A percentile compares a stretch with the other conserved stretches of the same genome.
Conservation (phyloP, 2,329 filamentous ascomycete species). For the Nectriaceae sp. region DNA sequence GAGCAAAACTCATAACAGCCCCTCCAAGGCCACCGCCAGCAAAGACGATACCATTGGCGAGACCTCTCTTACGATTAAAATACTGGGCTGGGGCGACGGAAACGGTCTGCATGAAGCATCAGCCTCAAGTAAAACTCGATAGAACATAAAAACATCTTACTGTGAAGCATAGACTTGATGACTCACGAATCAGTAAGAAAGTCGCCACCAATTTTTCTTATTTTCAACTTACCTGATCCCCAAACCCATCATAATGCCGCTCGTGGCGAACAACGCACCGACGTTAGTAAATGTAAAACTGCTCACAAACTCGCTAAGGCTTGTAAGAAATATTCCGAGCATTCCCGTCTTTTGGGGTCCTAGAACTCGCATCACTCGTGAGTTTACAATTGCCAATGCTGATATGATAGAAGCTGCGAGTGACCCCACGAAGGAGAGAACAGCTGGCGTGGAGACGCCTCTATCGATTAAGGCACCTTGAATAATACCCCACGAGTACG, state of each 20-base stretch:
- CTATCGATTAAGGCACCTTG: slow-evolving; percentile 57
- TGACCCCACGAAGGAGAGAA: slow-evolving; percentile 60
- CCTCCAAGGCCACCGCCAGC: slow-evolving; percentile 58
- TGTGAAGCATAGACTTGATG: slow-evolving; percentile 40
- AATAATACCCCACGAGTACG: slow-evolving; percentile 62
- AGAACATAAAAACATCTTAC: slow-evolving; percentile 14
- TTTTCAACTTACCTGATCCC: slow-evolving; percentile 31
- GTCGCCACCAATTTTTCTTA: background rate
- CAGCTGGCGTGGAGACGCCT: slow-evolving; percentile 49
- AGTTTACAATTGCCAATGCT: slow-evolving; percentile 55
- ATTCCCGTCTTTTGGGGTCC: slow-evolving; percentile 50
- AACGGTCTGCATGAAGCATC: slow-evolving; percentile 34
- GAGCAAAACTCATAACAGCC: slow-evolving; percentile 50
- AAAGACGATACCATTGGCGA: slow-evolving; percentile 57
- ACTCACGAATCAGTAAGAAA: background rate
- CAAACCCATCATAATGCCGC: slow-evolving; percentile 34
- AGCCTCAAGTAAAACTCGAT: background rate
- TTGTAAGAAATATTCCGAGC: slow-evolving; percentile 52
- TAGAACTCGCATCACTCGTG: slow-evolving; percentile 50
- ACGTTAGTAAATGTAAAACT: slow-evolving; percentile 38
- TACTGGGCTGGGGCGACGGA: slow-evolving; percentile 54
- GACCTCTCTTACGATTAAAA: slow-evolving; percentile 53
- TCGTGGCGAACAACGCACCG: slow-evolving; percentile 37
- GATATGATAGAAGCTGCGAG: slow-evolving; percentile 52
- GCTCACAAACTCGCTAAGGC: slow-evolving; percentile 49